These are phyloP conservation scores for Calonectria fujianensis DNA, from an alignment of 2,329 filamentous ascomycete species.

Conservation along the genomic window DNA sequence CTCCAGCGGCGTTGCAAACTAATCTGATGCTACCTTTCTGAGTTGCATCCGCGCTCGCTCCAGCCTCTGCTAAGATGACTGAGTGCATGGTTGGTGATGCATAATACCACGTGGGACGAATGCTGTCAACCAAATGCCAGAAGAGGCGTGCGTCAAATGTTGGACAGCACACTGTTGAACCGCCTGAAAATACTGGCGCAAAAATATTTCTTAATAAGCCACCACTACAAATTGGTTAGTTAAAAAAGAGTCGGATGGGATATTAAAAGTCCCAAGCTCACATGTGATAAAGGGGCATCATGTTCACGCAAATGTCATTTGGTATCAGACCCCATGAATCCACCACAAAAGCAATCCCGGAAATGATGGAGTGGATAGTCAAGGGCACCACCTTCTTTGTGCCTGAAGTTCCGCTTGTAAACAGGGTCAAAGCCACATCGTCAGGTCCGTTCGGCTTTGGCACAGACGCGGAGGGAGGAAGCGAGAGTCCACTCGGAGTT, in stretches of 20 bases:
- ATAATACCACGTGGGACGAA: constrained; percentile 74
- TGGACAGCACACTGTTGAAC: constrained; percentile 72
- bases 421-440: constrained; percentile 71
- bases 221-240: constrained; percentile 60
- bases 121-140: constrained; percentile 71
- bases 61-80: constrained; percentile 69
- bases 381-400: constrained; percentile 76
- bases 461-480: neutral
- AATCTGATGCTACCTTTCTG: constrained; percentile 67
- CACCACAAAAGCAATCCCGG: constrained; percentile 71
- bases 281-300: constrained; percentile 77
- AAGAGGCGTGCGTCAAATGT: constrained; percentile 74
- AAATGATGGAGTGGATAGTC: constrained; percentile 69
- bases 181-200: constrained; percentile 72
- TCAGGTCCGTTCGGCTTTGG: constrained; percentile 63
- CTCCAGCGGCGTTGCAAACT: constrained; percentile 74
- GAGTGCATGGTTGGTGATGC: constrained; percentile 75
- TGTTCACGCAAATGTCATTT: constrained; percentile 72
- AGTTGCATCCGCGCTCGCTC: constrained; percentile 62
- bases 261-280: constrained; percentile 56
- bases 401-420: constrained; percentile 75
- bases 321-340: constrained; percentile 71
- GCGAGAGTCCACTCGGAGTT: neutral
- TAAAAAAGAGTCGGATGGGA: constrained; percentile 4
- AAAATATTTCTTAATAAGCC: constrained; percentile 74